A percentile compares a stretch with the other conserved stretches of the same genome.
phyloP scores from a whole-genome alignment of 306 rosid species.

The Lotus japonicus region DNA sequence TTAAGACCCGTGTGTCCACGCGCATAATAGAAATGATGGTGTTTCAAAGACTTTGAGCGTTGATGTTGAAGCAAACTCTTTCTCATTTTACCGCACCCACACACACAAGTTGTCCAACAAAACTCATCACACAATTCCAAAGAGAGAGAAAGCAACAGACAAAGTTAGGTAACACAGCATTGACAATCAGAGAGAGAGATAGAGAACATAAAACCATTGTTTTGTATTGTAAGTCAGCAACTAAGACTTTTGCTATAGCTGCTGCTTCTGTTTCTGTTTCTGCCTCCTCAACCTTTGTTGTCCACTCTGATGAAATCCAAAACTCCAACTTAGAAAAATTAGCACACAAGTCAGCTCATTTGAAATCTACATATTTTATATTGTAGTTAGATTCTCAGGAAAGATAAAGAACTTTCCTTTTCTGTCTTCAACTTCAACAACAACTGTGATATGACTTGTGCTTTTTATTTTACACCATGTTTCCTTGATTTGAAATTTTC shows the following conservation, averaged over 20 bases:
- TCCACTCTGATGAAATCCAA: slow-evolving; percentile 7
- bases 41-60: too few relatives aligned
- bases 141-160: slow-evolving; percentile 15
- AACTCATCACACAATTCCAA: not conserved
- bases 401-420: slow-evolving; percentile 43
- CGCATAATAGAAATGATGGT: too few relatives aligned
- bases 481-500: slow-evolving; percentile 38
- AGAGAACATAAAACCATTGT: not conserved
- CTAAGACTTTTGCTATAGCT: slow-evolving; percentile 13
- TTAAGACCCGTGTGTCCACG: too few relatives aligned
- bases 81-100: not conserved
- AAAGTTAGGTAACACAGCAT: slow-evolving; percentile 24
- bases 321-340: not conserved
- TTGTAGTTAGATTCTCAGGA: slow-evolving; percentile 21
- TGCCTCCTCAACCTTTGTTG: not conserved
- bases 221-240: slow-evolving; percentile 23
- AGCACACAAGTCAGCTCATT: slow-evolving; percentile 44
- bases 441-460: not conserved
- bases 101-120: not conserved
- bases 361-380: not conserved
- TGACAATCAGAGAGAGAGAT: slow-evolving; percentile 23
- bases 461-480: slow-evolving; percentile 11
- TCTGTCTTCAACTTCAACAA: slow-evolving; percentile 22
- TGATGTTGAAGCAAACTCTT: too few relatives aligned
- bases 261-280: not conserved